These are phyloP conservation scores for Mycena polygramma DNA, from an alignment of 768 basidiomycete genomes.

Conservation along the genomic window DNA sequence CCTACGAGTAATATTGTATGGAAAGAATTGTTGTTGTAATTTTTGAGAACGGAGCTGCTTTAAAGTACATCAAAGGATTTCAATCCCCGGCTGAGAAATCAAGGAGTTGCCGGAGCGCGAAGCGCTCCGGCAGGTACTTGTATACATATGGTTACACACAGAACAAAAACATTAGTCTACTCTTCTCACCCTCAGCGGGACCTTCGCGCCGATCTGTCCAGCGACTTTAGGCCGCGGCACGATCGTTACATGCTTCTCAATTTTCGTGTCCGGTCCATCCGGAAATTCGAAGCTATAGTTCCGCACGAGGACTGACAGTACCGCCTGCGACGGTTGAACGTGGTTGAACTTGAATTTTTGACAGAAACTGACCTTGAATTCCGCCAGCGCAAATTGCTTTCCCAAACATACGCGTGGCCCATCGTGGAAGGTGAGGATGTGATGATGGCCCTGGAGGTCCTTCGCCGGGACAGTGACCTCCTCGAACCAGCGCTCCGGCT, in stretches of 20 bases:
- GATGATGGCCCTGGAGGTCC: slow-evolving; percentile 52
- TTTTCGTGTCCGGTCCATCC: slow-evolving; percentile 44
- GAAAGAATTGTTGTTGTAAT: no score
- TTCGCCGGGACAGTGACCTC: slow-evolving; percentile 42
- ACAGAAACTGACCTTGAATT: slow-evolving; percentile 27
- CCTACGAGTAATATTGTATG: no score
- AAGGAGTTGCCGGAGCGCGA: no score
- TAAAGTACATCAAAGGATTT: no score
- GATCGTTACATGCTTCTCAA: slow-evolving; percentile 35
- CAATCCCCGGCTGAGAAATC: no score
- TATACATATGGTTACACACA: no score
- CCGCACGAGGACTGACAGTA: slow-evolving; percentile 47
- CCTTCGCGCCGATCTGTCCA: slow-evolving; percentile 23
- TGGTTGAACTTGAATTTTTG: background rate
- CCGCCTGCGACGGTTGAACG: slow-evolving; percentile 30
- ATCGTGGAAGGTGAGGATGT: slow-evolving; percentile 60
- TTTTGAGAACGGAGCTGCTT: no score
- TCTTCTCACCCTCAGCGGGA: slow-evolving; percentile 24
- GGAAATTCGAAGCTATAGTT: slow-evolving; percentile 44
- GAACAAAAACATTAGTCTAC: slow-evolving; percentile 3
- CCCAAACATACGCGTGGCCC: slow-evolving; percentile 61
- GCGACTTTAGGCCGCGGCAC: slow-evolving; percentile 37
- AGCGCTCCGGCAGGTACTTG: no score
- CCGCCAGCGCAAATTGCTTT: slow-evolving; percentile 55
- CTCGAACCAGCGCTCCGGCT: slow-evolving; percentile 59